phyloP scores from a whole-genome alignment of 805 yeast species.

The Saccharomycopsis fermentans region DNA sequence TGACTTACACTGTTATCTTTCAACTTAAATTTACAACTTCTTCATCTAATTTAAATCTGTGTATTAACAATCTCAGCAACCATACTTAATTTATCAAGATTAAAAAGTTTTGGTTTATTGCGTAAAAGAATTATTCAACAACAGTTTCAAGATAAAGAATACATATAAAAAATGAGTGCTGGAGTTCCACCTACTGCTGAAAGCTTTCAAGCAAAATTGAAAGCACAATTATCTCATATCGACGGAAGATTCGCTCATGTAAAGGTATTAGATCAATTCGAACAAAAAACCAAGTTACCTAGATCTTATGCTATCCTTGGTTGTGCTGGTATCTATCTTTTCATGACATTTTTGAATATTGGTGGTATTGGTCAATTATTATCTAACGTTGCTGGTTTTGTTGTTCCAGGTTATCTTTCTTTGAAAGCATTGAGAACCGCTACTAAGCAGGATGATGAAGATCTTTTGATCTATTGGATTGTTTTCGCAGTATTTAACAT shows the following conservation, averaged over 20 bases:
- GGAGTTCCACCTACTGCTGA: slow-evolving; percentile 1
- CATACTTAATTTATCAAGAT: no score
- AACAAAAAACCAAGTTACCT: slow-evolving; percentile 45
- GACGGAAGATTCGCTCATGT: slow-evolving; percentile 24
- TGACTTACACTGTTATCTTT: background rate
- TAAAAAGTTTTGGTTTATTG: background rate
- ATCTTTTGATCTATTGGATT: slow-evolving; percentile 93
- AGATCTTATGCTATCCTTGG: slow-evolving; percentile 78
- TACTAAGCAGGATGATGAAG: slow-evolving; percentile 66
- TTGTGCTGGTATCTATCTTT: slow-evolving; percentile 52
- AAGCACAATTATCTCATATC: background rate
- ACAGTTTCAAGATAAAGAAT: no score
- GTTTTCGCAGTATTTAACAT: slow-evolving; percentile 90
- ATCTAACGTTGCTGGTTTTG: slow-evolving; percentile 87
- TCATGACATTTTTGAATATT: slow-evolving; percentile 75
- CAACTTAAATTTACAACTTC: background rate
- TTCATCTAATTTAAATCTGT: no score
- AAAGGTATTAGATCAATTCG: slow-evolving; percentile 31
- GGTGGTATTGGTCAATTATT: slow-evolving; percentile 94
- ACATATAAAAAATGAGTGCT: background rate
- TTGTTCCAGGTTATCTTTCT: slow-evolving; percentile 82
- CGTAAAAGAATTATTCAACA: background rate
- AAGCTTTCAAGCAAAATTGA: background rate
- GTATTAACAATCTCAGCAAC: no score
- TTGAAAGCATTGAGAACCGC: slow-evolving; percentile 72